Percentiles rank a stretch among this genome's conserved stretches.
phyloP scores from a whole-genome alignment of 192 early-diverging fungal genomes.

The Chytriomyces sp. region DNA sequence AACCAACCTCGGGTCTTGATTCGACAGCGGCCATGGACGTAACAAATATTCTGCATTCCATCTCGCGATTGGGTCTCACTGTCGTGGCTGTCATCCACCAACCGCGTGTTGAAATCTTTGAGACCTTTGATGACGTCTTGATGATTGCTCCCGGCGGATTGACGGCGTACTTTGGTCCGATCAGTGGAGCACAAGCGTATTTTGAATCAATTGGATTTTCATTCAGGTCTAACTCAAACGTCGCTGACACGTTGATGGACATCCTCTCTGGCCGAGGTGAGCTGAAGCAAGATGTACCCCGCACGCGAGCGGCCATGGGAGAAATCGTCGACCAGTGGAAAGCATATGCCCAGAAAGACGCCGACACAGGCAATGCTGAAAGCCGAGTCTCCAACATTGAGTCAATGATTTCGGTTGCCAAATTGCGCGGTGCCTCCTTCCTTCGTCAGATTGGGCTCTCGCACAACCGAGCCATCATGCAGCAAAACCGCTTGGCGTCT shows the following conservation, averaged over 20 bases:
- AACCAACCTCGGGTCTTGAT: constrained; percentile 78
- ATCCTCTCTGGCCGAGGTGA: constrained; percentile 46
- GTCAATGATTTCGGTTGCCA: constrained; percentile 23
- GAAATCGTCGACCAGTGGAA: constrained; percentile 13
- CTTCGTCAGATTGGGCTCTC: constrained; percentile 43
- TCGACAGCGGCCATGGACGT: constrained; percentile 72
- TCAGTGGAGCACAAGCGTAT: constrained; percentile 28
- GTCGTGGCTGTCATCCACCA: constrained; percentile 86
- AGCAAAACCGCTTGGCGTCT: constrained; percentile 38
- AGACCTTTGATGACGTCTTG: constrained; percentile 84
- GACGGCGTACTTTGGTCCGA: constrained; percentile 77
- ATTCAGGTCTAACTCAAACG: constrained; percentile 30
- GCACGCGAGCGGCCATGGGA: neutral
- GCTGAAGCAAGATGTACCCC: neutral
- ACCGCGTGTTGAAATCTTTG: constrained; percentile 80
- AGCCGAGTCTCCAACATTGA: neutral
- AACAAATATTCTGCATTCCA: constrained; percentile 70
- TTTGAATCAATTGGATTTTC: constrained; percentile 47
- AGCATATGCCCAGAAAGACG: neutral
- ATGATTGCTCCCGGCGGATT: constrained; percentile 79
- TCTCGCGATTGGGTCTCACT: constrained; percentile 65
- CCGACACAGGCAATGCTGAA: neutral
- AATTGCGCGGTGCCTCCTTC: constrained; percentile 39
- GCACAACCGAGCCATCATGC: constrained; percentile 41
- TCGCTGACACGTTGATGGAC: constrained; percentile 51